phyloP scores from a whole-genome alignment of 192 early-diverging fungal species.

The Coemansia biformis region DNA sequence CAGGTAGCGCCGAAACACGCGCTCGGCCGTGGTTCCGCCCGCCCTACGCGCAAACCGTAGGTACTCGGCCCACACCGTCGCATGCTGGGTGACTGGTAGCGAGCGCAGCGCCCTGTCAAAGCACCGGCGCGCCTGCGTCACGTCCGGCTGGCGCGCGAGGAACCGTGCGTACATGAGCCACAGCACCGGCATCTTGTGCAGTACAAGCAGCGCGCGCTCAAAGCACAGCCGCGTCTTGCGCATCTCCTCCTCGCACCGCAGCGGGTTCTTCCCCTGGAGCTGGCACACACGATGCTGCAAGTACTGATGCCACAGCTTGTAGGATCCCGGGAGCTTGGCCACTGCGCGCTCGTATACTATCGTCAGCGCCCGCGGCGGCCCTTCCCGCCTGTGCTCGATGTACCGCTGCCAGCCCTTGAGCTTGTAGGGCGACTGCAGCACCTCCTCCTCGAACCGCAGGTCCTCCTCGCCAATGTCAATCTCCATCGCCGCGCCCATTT shows the following conservation, averaged over 20 bases:
- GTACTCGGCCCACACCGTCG: constrained; percentile 83
- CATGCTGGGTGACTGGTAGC: constrained; percentile 90
- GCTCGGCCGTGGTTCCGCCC: constrained; percentile 76
- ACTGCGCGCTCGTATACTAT: constrained; percentile 88
- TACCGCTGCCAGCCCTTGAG: constrained; percentile 85
- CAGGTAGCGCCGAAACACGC: constrained; percentile 77
- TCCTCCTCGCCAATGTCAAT: constrained; percentile 32
- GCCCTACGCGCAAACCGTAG: constrained; percentile 69
- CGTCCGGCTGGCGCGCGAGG: constrained; percentile 59
- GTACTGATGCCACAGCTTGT: constrained; percentile 93
- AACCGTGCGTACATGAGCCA: constrained; percentile 80
- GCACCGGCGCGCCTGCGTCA: constrained; percentile 67
- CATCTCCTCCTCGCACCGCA: constrained; percentile 58
- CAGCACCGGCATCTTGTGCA: constrained; percentile 94
- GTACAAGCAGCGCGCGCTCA: constrained; percentile 79
- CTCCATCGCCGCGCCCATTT: constrained; percentile 4
- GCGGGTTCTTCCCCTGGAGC: constrained; percentile 51
- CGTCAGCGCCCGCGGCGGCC: constrained; percentile 47
- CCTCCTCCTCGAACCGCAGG: constrained; percentile 62
- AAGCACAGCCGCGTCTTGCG: constrained; percentile 68
- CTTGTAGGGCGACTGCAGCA: constrained; percentile 60
- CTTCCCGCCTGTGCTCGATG: constrained; percentile 72
- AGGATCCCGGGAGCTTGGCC: constrained; percentile 82
- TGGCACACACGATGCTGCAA: constrained; percentile 58
- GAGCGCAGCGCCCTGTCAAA: constrained; percentile 89